Conservation (phyloP, 805 yeast genomes). For the Blastobotrys parvus region DNA sequence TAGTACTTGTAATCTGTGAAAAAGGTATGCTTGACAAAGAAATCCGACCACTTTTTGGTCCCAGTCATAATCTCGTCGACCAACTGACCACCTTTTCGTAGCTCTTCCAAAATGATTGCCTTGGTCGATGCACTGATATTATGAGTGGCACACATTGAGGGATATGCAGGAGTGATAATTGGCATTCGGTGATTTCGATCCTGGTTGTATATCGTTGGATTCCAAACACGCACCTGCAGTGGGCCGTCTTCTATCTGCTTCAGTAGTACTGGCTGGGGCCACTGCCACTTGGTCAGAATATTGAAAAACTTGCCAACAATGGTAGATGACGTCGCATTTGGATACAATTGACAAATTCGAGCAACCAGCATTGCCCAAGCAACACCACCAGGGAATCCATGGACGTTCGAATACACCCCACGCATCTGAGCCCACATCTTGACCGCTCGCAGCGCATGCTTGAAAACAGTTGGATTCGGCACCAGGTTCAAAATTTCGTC, state of each 20-base stretch:
- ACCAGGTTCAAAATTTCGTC: conserved; percentile 86
- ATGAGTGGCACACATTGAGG: conserved; percentile 98
- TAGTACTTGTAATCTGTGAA: conserved; percentile 82
- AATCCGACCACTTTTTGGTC: conserved; percentile 60
- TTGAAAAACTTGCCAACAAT: conserved; percentile 84
- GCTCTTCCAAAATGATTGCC: conserved; percentile 68
- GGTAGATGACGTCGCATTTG: conserved; percentile 90
- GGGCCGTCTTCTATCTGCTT: conserved; percentile 97
- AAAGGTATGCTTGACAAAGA: conserved; percentile 73
- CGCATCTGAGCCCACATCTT: conserved; percentile 96
- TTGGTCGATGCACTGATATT: conserved; percentile 87
- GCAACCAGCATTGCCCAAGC: conserved; percentile 99
- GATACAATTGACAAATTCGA: conserved; percentile 90
- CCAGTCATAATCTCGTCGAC: conserved; percentile 61
- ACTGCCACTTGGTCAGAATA: conserved; percentile 82
- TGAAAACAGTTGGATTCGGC: conserved; percentile 88
- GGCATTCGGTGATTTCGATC: conserved; percentile 95
- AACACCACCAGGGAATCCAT: conserved; percentile 98
- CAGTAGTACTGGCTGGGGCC: conserved; percentile 97
- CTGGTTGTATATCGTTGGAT: conserved; percentile 80
- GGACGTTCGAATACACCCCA: conserved; percentile 88
- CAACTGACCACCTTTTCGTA: conserved; percentile 64
- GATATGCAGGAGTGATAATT: conserved; percentile 95
- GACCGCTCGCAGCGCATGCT: conserved; percentile 84
- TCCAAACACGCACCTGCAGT: conserved; percentile 92